These are phyloP conservation scores for Mucor saturninus DNA, from an alignment of 371 early-diverging fungal species.

Conservation along the genomic window DNA sequence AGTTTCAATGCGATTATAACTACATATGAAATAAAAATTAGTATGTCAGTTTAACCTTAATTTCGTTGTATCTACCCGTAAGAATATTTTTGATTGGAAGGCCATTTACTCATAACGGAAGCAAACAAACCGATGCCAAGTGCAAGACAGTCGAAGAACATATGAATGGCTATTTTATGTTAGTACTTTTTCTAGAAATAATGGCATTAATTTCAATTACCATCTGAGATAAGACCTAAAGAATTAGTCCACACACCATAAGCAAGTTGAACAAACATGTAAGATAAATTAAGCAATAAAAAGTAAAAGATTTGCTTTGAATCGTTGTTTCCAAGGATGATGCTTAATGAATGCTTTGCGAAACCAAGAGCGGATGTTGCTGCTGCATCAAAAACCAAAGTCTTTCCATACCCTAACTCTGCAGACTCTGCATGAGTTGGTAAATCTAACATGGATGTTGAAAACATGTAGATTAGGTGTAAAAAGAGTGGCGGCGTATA, in stretches of 20 bases:
- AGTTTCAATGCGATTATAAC: slow-evolving; percentile 89
- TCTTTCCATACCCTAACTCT: slow-evolving; percentile 39
- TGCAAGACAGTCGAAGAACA: slow-evolving; percentile 96
- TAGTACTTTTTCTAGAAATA: not conserved
- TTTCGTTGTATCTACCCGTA: slow-evolving; percentile 63
- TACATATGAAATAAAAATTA: slow-evolving; percentile 22
- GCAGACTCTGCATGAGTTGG: slow-evolving; percentile 50
- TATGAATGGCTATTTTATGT: slow-evolving; percentile 79
- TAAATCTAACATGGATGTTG: slow-evolving; percentile 42
- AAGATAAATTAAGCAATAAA: slow-evolving; percentile 86
- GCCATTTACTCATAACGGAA: slow-evolving; percentile 91
- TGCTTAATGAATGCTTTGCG: slow-evolving; percentile 52
- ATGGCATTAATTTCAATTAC: slow-evolving; percentile 33
- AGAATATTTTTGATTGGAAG: slow-evolving; percentile 74
- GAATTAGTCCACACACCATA: slow-evolving; percentile 93
- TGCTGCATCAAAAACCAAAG: slow-evolving; percentile 41
- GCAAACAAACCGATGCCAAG: slow-evolving; percentile 87
- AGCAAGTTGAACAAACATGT: slow-evolving; percentile 90
- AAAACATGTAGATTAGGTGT: slow-evolving; percentile 13
- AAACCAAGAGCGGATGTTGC: slow-evolving; percentile 36
- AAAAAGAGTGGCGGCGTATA: not conserved
- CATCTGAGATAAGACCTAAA: slow-evolving; percentile 92
- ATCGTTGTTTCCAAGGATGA: slow-evolving; percentile 68
- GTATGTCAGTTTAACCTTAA: slow-evolving; percentile 51
- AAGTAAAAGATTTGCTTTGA: slow-evolving; percentile 93